These are phyloP conservation scores for Diddensiella santjacobensis DNA, from an alignment of 805 yeast species.

Conservation along the genomic window DNA sequence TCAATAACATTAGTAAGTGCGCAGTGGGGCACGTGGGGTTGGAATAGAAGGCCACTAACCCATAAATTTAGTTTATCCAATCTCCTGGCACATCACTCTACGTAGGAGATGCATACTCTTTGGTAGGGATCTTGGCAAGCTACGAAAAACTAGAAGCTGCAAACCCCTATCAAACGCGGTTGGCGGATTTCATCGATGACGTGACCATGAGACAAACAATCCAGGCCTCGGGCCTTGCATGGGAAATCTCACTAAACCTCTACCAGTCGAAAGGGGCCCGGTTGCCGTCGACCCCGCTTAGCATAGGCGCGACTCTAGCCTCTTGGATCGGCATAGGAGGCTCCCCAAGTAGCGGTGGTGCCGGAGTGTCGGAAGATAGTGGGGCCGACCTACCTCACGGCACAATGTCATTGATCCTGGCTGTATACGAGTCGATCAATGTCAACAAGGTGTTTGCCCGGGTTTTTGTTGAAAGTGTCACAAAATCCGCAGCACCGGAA, in stretches of 20 bases:
- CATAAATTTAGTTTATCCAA: conserved; percentile 31
- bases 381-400: conserved; percentile 17
- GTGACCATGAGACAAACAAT: conserved; percentile 32
- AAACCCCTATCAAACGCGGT: conserved; percentile 35
- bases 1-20: conserved; percentile 24
- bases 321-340: conserved; percentile 7
- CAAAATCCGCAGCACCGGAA: conserved; percentile 4
- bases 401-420: conserved; percentile 25
- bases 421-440: conserved; percentile 34
- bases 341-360: not conserved
- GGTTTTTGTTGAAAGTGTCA: conserved; percentile 26
- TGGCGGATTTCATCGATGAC: conserved; percentile 39
- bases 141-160: conserved; percentile 36
- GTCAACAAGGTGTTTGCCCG: conserved; percentile 35
- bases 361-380: not conserved
- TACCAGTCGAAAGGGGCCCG: conserved; percentile 4
- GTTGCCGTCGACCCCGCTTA: not conserved
- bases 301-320: not conserved
- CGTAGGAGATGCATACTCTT: conserved; percentile 34
- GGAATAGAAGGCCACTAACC: too few relatives aligned
- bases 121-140: conserved; percentile 37
- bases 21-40: too few relatives aligned
- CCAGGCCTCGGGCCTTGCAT: conserved; percentile 27
- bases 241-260: conserved; percentile 20
- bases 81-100: conserved; percentile 23